Evolutionary conservation across 139 green algal genomes (phyloP).

Genomic region (Haematococcus sp.): DNA sequence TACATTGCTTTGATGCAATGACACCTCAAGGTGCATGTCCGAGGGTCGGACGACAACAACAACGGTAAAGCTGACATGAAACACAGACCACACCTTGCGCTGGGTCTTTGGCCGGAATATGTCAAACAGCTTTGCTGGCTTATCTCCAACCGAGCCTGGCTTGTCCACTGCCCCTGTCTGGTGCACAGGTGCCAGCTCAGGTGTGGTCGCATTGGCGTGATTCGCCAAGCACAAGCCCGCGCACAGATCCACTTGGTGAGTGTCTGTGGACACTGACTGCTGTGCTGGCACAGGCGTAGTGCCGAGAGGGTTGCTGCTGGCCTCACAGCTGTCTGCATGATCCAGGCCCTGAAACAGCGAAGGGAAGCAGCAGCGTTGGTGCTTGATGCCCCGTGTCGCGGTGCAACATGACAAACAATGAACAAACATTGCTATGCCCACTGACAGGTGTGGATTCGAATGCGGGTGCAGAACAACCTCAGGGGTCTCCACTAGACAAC

Average conservation of each 20-base stretch:
- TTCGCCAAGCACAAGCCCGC: not conserved
- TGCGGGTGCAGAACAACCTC: no score
- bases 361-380: not conserved
- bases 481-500: no score
- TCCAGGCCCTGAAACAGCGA: not conserved
- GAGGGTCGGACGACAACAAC: no score
- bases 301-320: not conserved
- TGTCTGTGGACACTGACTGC: not conserved
- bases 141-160: not conserved
- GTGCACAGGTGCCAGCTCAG: not conserved
- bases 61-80: no score
- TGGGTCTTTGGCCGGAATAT: conserved; percentile 3
- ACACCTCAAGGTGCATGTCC: no score
- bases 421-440: no score
- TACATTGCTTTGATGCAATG: no score
- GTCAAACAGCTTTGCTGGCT: conserved; percentile 2
- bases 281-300: not conserved
- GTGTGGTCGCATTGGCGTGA: not conserved
- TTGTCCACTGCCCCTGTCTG: conserved; percentile 1
- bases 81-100: conserved; percentile 12
- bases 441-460: no score
- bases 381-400: not conserved
- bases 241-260: not conserved
- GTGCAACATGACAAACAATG: no score
- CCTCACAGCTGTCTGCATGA: not conserved